Evolutionary conservation across 257 asterid genomes (phyloP), one percentile per base, ranked within the genome.

Genomic region (Schizonepeta tenuifolia): DNA sequence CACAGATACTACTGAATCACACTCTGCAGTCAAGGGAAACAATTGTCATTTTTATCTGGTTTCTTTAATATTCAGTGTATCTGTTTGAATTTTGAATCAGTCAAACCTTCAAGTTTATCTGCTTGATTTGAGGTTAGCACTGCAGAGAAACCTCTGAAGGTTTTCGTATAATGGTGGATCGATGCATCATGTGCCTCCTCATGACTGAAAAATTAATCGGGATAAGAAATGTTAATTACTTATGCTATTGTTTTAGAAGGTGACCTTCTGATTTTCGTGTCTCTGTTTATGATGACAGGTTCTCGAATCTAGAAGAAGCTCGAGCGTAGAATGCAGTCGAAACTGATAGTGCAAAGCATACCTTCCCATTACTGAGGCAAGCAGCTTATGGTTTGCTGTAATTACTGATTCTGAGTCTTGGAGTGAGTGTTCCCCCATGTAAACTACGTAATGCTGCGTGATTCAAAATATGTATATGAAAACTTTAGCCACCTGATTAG

Each of bases 101-200:
- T 33, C 59, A 26, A 53, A 87, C 91, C 86, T 75, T 83, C 59
- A 17, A 88, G 74, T 71, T 71, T 58, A 67, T 78, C 63, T 60
- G 95, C 90, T 83, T 84, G 91, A 74, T 81, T 74, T 33, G 79
- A 56, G 28, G 91, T 88, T 28, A 88, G 90, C 90, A 83, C 69
- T 17, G 90, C 95, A 6, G 95, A 88, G 78, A 86, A 88, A 22
- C 92, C 91, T 79, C 90, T 79, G 80, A 79, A 83, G 57, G 75
- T 55, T 73, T 73, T 82, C 2, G 85, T 77, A 65, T 85, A 86
- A 75, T 79, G 90, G 69, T 86, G 82, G 56, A 75, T 40, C 10
- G 83, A 81, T 38, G 74, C 82, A 46, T 77, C 81, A 20, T 51
- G 63, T 60, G 83, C 94, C 60, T 63, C 84, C 47, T 79, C 74